phyloP scores from a whole-genome alignment of 805 yeast species.

The Metschnikowia aberdeeniae region DNA sequence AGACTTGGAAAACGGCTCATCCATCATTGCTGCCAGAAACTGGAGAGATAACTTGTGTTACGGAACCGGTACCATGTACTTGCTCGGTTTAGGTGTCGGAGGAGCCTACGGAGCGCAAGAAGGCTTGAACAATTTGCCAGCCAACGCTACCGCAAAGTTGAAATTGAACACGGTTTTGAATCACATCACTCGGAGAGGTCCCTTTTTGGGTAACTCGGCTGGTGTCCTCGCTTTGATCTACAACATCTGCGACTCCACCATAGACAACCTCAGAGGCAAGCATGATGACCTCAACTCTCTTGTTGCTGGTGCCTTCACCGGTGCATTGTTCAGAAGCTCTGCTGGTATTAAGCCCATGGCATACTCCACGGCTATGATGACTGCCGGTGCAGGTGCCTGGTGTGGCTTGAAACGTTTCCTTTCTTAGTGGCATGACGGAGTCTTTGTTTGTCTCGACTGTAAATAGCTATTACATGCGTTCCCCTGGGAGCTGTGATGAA shows the following conservation, averaged over 20 bases:
- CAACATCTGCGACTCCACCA: constrained; percentile 73
- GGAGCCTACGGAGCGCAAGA: constrained; percentile 86
- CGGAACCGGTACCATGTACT: constrained; percentile 93
- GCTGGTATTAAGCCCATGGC: constrained; percentile 87
- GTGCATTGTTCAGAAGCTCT: constrained; percentile 84
- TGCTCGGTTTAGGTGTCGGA: constrained; percentile 82
- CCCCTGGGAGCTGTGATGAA: constrained; percentile 2
- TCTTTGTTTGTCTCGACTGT: constrained; percentile 14
- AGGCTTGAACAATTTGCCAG: constrained; percentile 76
- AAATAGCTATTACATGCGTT: constrained; percentile 9
- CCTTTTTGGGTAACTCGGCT: constrained; percentile 90
- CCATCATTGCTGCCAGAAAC: constrained; percentile 91
- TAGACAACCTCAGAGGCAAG: constrained; percentile 79
- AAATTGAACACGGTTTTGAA: constrained; percentile 86
- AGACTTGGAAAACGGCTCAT: constrained; percentile 81
- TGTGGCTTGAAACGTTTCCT: constrained; percentile 63
- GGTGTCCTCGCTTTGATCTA: constrained; percentile 91
- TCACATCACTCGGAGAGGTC: constrained; percentile 92
- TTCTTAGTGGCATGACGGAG: constrained; percentile 16
- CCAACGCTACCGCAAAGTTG: constrained; percentile 71
- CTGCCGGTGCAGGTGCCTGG: constrained; percentile 92
- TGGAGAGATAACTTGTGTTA: constrained; percentile 97
- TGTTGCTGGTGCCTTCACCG: constrained; percentile 86
- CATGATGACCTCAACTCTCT: constrained; percentile 85
- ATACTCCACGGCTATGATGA: constrained; percentile 76